phyloP scores from a whole-genome alignment of 2,329 filamentous ascomycete genomes.

The Phyllachora maydis region DNA sequence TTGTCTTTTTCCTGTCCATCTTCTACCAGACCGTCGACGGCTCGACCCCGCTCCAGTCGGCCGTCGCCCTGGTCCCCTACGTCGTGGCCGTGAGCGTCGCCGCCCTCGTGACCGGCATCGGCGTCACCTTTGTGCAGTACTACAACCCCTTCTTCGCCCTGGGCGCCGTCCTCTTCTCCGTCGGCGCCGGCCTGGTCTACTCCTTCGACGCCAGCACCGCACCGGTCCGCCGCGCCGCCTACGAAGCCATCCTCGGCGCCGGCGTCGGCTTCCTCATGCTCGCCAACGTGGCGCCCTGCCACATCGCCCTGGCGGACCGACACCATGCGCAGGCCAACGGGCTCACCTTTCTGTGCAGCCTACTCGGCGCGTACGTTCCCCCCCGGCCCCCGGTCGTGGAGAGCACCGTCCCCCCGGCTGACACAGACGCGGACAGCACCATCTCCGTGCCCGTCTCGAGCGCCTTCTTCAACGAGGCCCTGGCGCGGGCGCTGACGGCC shows the following conservation, averaged over 20 bases:
- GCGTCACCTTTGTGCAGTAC: constrained; percentile 2
- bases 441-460: not conserved
- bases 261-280: constrained; percentile 3
- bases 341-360: constrained; percentile 1
- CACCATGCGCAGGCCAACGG: constrained; percentile 3
- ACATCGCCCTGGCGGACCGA: constrained; percentile 2
- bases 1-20: constrained; percentile 3
- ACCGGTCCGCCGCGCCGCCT: not conserved
- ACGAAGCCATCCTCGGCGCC: constrained; percentile 1
- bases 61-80: constrained; percentile 3
- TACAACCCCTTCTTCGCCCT: constrained; percentile 3
- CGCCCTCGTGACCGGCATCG: constrained; percentile 1
- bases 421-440: not conserved
- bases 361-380: not conserved
- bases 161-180: constrained; percentile 1
- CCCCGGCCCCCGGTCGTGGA: too few relatives aligned
- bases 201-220: not conserved
- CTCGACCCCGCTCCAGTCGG: not conserved
- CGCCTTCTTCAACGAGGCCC: not conserved
- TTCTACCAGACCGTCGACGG: constrained; percentile 3
- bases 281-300: constrained; percentile 3
- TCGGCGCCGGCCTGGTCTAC: constrained; percentile 1
- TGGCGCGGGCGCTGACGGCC: not conserved
- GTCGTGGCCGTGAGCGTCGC: constrained; percentile 2
- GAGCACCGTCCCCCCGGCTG: too few relatives aligned